Evolutionary conservation across 352 stramenopile genomes (phyloP).

Genomic region (Phytophthora hibernalis): DNA sequence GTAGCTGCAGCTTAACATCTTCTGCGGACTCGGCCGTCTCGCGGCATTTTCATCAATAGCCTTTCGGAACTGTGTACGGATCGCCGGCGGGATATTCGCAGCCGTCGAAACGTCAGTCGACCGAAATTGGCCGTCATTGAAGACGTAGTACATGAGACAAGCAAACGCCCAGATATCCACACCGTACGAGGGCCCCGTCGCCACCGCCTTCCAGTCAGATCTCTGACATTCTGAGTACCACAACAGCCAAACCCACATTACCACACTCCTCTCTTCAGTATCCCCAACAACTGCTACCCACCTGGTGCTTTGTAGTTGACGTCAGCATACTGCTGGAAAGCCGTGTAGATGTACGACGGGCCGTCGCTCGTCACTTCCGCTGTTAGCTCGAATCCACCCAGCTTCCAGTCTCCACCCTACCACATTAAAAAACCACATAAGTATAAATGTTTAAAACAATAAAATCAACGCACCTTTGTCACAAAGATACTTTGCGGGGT

Average conservation of each 20-base stretch:
- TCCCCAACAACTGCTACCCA: constrained; percentile 43
- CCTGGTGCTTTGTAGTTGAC: constrained; percentile 83
- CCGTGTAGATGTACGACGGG: constrained; percentile 78
- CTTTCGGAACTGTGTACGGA: constrained; percentile 82
- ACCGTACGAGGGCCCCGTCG: constrained; percentile 52
- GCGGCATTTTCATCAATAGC: constrained; percentile 73
- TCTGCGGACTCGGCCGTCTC: constrained; percentile 82
- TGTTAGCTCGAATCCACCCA: constrained; percentile 93
- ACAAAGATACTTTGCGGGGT: constrained; percentile 94
- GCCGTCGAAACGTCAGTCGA: constrained; percentile 61
- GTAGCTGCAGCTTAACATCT: constrained; percentile 89
- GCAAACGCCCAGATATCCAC: constrained; percentile 85
- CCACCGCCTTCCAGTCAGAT: constrained; percentile 78
- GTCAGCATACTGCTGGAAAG: constrained; percentile 87
- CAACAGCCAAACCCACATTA: constrained; percentile 20
- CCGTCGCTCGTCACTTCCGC: constrained; percentile 86
- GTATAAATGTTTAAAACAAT: not conserved
- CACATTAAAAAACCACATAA: too few relatives aligned
- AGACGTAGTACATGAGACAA: constrained; percentile 80
- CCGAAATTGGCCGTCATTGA: constrained; percentile 76
- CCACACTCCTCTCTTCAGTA: not conserved
- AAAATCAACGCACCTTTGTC: constrained; percentile 75
- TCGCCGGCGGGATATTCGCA: constrained; percentile 70
- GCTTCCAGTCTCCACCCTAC: constrained; percentile 95
- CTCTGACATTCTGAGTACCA: constrained; percentile 71